Percentiles rank a stretch among this genome's conserved stretches.
Evolutionary conservation across 306 rosid genomes (phyloP).

Genomic region (Heteromeles arbutifolia): DNA sequence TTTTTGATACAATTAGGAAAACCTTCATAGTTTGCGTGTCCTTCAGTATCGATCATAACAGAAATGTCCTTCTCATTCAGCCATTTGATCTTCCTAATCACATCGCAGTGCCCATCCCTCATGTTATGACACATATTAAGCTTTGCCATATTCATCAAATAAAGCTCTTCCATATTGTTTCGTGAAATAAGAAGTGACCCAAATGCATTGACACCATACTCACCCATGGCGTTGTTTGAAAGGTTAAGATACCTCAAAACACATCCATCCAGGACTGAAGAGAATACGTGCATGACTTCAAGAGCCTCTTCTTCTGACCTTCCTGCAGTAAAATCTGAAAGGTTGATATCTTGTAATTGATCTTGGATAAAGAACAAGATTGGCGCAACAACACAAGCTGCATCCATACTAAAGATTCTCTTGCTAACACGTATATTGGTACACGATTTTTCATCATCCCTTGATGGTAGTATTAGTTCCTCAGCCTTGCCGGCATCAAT

Average conservation of each 20-base stretch:
- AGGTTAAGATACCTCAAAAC: slow-evolving; percentile 55
- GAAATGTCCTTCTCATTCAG: slow-evolving; percentile 58
- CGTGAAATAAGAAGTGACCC: slow-evolving; percentile 60
- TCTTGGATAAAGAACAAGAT: slow-evolving; percentile 50
- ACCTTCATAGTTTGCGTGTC: slow-evolving; percentile 61
- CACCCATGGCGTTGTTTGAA: slow-evolving; percentile 84
- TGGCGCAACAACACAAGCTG: slow-evolving; percentile 63
- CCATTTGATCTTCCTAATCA: slow-evolving; percentile 62
- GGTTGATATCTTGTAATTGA: slow-evolving; percentile 62
- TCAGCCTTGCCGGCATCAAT: slow-evolving; percentile 63
- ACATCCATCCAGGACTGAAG: slow-evolving; percentile 68
- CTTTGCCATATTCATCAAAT: slow-evolving; percentile 84
- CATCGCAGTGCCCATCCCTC: slow-evolving; percentile 72
- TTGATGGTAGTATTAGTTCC: slow-evolving; percentile 51
- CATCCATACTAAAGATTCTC: slow-evolving; percentile 80
- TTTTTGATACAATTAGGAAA: slow-evolving; percentile 59
- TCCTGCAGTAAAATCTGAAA: slow-evolving; percentile 81
- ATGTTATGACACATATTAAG: slow-evolving; percentile 84
- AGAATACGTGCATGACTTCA: slow-evolving; percentile 68
- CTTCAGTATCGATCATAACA: slow-evolving; percentile 89
- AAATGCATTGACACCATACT: slow-evolving; percentile 79
- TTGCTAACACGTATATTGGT: slow-evolving; percentile 72
- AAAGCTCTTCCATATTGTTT: slow-evolving; percentile 67
- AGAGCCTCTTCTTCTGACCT: slow-evolving; percentile 75
- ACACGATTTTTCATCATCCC: slow-evolving; percentile 40